Evolutionary conservation across 2,329 filamentous ascomycete species (phyloP).

Genomic region (Xylaria sp.): DNA sequence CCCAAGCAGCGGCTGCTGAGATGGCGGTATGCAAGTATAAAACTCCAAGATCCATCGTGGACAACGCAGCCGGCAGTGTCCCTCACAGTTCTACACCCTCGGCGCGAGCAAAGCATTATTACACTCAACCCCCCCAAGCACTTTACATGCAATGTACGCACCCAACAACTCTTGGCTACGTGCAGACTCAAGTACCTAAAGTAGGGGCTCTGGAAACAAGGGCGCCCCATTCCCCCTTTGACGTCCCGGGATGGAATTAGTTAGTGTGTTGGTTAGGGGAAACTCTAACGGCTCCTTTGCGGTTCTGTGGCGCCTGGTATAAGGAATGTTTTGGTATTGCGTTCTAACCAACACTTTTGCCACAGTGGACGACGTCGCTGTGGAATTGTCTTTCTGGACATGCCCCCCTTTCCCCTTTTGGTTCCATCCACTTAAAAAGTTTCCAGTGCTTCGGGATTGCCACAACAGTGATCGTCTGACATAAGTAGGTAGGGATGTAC

Average conservation of each 20-base stretch:
- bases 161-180: not conserved
- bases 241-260: constrained; percentile 8
- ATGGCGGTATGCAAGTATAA: constrained; percentile 33
- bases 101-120: not conserved
- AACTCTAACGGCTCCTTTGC: not conserved
- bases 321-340: constrained; percentile 5
- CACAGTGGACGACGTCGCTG: constrained; percentile 16
- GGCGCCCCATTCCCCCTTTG: no score
- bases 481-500: constrained; percentile 15
- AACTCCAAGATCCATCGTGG: constrained; percentile 15
- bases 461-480: constrained; percentile 28
- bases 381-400: constrained; percentile 17
- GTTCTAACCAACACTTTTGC: constrained; percentile 10
- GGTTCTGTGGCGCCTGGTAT: constrained; percentile 22
- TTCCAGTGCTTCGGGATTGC: constrained; percentile 31
- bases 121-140: not conserved
- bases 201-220: not conserved
- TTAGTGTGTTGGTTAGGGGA: constrained; percentile 9
- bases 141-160: not conserved
- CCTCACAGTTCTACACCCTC: not conserved
- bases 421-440: constrained; percentile 17
- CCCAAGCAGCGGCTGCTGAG: constrained; percentile 21
- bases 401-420: constrained; percentile 23
- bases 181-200: no score
- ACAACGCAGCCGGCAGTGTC: not conserved